A percentile compares a stretch with the other conserved stretches of the same genome.
These are phyloP conservation scores for Syzygium aqueum DNA, from an alignment of 345 rosid genomes.

Conservation along the genomic window DNA sequence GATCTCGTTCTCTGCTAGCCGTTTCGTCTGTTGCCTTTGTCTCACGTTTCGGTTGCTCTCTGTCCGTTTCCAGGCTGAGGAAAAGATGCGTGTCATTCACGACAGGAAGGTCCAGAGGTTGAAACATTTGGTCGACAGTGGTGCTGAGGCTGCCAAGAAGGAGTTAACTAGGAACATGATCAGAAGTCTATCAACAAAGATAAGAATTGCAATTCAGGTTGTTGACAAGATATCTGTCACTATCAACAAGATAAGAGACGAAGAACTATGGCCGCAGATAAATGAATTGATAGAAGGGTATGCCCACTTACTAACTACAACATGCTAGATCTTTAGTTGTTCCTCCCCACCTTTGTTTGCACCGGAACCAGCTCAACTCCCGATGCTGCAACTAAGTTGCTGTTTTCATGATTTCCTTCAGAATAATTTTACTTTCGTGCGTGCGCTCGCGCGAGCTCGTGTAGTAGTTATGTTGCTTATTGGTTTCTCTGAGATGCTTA, in stretches of 20 bases:
- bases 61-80: conserved; percentile 60
- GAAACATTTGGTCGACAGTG: conserved; percentile 68
- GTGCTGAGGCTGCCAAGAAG: conserved; percentile 69
- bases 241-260: conserved; percentile 86
- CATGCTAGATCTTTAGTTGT: background rate
- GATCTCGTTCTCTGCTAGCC: background rate
- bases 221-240: conserved; percentile 81
- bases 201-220: conserved; percentile 77
- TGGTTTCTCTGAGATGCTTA: background rate
- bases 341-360: background rate
- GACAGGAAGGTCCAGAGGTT: conserved; percentile 67
- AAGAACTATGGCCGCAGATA: conserved; percentile 92
- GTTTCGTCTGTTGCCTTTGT: background rate
- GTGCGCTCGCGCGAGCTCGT: background rate
- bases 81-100: conserved; percentile 70
- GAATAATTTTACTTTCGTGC: background rate
- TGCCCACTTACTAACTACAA: conserved; percentile 1
- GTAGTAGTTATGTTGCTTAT: background rate
- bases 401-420: background rate
- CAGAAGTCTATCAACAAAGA: conserved; percentile 69
- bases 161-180: conserved; percentile 42
- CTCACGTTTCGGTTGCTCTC: background rate
- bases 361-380: background rate
- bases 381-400: background rate
- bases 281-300: conserved; percentile 89